Evolutionary conservation across 192 early-diverging fungal genomes (phyloP).

Genomic region (Glomus cerebriforme): DNA sequence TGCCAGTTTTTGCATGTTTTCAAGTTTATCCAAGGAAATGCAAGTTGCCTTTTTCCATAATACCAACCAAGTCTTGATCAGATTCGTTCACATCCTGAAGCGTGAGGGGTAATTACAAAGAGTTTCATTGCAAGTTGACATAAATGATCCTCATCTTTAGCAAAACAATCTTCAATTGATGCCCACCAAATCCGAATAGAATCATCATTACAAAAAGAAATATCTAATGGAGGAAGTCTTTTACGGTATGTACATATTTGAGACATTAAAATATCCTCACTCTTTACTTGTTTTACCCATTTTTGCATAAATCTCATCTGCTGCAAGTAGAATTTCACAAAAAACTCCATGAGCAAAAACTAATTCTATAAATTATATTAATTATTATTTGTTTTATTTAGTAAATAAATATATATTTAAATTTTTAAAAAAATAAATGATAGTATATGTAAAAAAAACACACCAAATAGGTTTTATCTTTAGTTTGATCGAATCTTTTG

Average conservation of each 20-base stretch:
- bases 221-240: background rate
- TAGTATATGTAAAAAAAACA: background rate
- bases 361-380: too few relatives aligned
- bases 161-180: background rate
- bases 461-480: background rate
- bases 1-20: too few relatives aligned
- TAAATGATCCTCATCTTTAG: background rate
- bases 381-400: too few relatives aligned
- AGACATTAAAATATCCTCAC: background rate
- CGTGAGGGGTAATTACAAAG: too few relatives aligned
- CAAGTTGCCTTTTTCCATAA: background rate
- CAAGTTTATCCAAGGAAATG: background rate
- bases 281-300: background rate
- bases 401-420: too few relatives aligned
- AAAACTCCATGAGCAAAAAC: too few relatives aligned
- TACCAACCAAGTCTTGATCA: background rate
- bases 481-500: background rate
- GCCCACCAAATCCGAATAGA: background rate
- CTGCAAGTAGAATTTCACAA: too few relatives aligned
- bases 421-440: background rate
- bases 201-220: background rate
- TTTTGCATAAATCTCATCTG: too few relatives aligned
- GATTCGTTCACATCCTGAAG: background rate
- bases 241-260: background rate
- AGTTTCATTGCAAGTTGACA: background rate